Evolutionary conservation across 2,329 filamentous ascomycete species (phyloP).

Genomic region (Bipolaris victoriae): DNA sequence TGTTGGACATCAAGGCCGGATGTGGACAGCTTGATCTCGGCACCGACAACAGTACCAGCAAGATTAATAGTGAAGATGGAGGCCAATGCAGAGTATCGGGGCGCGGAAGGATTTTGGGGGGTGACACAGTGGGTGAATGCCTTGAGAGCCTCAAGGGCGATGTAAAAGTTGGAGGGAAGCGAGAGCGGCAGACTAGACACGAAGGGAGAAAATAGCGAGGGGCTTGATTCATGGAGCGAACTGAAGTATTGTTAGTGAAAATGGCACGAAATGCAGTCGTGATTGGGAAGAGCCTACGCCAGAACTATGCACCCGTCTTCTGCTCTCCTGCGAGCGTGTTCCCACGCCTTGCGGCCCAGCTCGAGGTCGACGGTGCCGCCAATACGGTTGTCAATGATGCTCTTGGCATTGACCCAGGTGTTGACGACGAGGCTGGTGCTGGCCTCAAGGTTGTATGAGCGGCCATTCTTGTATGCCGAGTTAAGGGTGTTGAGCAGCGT

Average conservation of each 20-base stretch:
- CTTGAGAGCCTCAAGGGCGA: conserved; percentile 78
- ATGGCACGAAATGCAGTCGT: background rate
- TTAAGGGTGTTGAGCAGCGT: conserved; percentile 92
- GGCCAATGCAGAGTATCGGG: conserved; percentile 79
- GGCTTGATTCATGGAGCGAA: conserved; percentile 86
- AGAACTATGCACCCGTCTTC: conserved; percentile 94
- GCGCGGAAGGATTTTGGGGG: conserved; percentile 83
- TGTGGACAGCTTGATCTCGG: conserved; percentile 78
- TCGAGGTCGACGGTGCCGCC: conserved; percentile 82
- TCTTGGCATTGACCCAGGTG: conserved; percentile 86
- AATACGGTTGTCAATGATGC: conserved; percentile 69
- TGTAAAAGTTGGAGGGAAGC: conserved; percentile 76
- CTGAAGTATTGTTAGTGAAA: conserved; percentile 55
- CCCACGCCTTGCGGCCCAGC: conserved; percentile 85
- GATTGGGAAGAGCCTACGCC: conserved; percentile 64
- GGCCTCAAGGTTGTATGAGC: conserved; percentile 86
- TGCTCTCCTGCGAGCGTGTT: conserved; percentile 90
- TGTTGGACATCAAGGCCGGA: conserved; percentile 84
- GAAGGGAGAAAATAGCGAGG: conserved; percentile 82
- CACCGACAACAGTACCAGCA: conserved; percentile 76
- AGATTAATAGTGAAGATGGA: conserved; percentile 83
- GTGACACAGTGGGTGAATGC: conserved; percentile 90
- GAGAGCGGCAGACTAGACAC: conserved; percentile 79
- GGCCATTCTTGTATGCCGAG: conserved; percentile 80
- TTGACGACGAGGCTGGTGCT: conserved; percentile 93